Evolutionary conservation across 2,329 filamentous ascomycete genomes (phyloP).

Genomic region (Blastomyces emzantsi): DNA sequence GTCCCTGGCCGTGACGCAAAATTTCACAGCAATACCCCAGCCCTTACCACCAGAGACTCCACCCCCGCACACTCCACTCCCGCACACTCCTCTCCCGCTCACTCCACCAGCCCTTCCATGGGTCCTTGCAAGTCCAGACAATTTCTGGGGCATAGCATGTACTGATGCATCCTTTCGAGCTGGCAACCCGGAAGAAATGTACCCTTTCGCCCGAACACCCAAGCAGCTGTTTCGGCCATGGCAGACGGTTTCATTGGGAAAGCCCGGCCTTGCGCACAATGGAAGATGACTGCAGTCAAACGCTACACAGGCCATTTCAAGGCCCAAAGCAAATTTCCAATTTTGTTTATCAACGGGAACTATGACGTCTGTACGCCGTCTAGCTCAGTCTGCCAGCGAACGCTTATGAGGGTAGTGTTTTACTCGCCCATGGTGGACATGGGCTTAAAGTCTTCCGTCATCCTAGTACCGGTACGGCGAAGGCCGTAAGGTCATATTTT

Average conservation of each 20-base stretch:
- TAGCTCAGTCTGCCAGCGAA: constrained; percentile 17
- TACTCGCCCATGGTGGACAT: constrained; percentile 21
- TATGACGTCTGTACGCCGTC: constrained; percentile 22
- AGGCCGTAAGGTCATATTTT: constrained; percentile 27
- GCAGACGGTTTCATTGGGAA: constrained; percentile 10
- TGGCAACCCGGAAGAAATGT: constrained; percentile 7
- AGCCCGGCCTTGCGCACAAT: constrained; percentile 15
- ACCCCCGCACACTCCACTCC: not conserved
- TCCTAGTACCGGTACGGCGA: constrained; percentile 23
- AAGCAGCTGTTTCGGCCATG: constrained; percentile 6
- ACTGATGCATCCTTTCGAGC: constrained; percentile 12
- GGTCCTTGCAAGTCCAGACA: not conserved
- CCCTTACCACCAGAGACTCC: not conserved
- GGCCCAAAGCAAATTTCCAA: constrained; percentile 18
- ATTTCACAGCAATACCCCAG: constrained; percentile 5
- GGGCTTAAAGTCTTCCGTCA: constrained; percentile 16
- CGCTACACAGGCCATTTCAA: constrained; percentile 20
- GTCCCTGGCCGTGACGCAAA: not conserved
- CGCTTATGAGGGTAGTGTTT: constrained; percentile 20
- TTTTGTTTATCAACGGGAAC: constrained; percentile 20
- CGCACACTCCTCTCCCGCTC: constrained; percentile 1
- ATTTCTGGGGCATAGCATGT: constrained; percentile 12
- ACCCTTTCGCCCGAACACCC: not conserved
- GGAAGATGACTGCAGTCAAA: constrained; percentile 19
- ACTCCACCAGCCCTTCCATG: not conserved